Evolutionary conservation across 2,329 filamentous ascomycete genomes (phyloP), one percentile per base, ranked within the genome.

Genomic region (Aspergillus phoenicis): DNA sequence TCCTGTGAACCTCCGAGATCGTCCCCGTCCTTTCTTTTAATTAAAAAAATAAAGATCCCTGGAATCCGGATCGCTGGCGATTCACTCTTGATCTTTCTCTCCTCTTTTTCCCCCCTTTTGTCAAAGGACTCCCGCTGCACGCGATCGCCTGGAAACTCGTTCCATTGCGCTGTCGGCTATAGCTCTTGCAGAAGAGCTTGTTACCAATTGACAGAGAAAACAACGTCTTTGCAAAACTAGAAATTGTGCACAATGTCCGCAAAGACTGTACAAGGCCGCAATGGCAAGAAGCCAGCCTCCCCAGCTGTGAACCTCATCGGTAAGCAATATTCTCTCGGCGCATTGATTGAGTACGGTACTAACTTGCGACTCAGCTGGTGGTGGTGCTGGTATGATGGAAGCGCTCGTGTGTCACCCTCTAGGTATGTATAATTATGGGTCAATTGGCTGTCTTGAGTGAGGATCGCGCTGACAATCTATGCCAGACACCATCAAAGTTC

Each of bases 301-400:
- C 91, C 88, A 65, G 93, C 93, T 48, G 93, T 91, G 52, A 97
- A 97, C 79, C 81, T 98, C 71, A 93, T 97, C 72, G 92, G 92
- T 95, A 83, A 85, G 73, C 67, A 39, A 51, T 20, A 58, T 48
- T 22, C 53, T 60, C 56, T 41, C 15, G 38, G 11, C 41, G n/a
- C 59, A 53, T 39, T 39, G 61, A 45, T 33, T 56, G 47, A 22
- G 30, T 30, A 57, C 64, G 45, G 61, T 66, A 61, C 68, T 72
- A 58, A 70, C 52, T 39, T 49, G 52, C 30, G 24, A 36, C 24
- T 22, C 70, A 96, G 95, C 95, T 76, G 95, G 95, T 75, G 95
- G 95, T 75, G 92, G 92, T 79, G 95, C 95, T 70, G 95, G 95
- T 74, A 97, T 98, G 94, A 98, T 98, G 93, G 95, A 99, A 81